A percentile compares a stretch with the other conserved stretches of the same genome.
These are phyloP conservation scores for Taphrina wiesneri DNA, from an alignment of 1,139 yeast species.

Conservation along the genomic window DNA sequence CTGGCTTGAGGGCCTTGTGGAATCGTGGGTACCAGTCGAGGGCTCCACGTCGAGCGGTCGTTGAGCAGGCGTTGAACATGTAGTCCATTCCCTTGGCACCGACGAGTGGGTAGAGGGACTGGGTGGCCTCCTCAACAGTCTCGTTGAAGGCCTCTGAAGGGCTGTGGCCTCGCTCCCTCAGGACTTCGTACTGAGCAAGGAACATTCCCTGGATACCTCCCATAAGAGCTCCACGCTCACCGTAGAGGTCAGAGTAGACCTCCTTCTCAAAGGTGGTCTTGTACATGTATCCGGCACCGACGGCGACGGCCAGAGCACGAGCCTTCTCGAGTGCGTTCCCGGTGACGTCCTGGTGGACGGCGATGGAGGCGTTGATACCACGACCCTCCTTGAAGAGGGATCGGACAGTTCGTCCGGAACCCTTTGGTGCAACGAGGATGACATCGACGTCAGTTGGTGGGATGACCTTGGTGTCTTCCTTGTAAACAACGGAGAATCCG, in stretches of 20 bases:
- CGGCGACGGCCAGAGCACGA: slow-evolving; percentile 96
- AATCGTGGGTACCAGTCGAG: slow-evolving; percentile 99
- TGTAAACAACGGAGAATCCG: slow-evolving; percentile 99
- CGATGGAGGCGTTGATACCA: slow-evolving; percentile 95
- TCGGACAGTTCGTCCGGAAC: slow-evolving; percentile 99
- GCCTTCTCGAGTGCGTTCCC: slow-evolving; percentile 99
- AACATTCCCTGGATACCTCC: slow-evolving; percentile 99
- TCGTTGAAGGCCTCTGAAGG: slow-evolving; percentile 99
- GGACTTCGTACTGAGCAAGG: slow-evolving; percentile 99
- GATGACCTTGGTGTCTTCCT: slow-evolving; percentile 92
- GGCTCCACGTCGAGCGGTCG: slow-evolving; percentile 99
- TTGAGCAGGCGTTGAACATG: slow-evolving; percentile 99
- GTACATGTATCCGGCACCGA: slow-evolving; percentile 99
- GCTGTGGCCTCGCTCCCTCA: slow-evolving; percentile 99
- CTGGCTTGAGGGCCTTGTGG: slow-evolving; percentile 98
- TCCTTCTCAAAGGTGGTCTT: slow-evolving; percentile 99
- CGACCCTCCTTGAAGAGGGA: slow-evolving; percentile 99
- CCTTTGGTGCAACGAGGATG: slow-evolving; percentile 99
- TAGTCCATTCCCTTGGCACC: slow-evolving; percentile 99
- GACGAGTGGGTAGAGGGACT: slow-evolving; percentile 96
- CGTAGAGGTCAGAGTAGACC: slow-evolving; percentile 98
- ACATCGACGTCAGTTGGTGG: slow-evolving; percentile 95
- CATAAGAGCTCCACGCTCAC: slow-evolving; percentile 99
- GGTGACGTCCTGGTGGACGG: slow-evolving; percentile 96
- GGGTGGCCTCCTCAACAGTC: slow-evolving; percentile 99